These are phyloP conservation scores for Cnidoscolus chayamansa DNA, from an alignment of 441 rosid genomes.

Conservation along the genomic window DNA sequence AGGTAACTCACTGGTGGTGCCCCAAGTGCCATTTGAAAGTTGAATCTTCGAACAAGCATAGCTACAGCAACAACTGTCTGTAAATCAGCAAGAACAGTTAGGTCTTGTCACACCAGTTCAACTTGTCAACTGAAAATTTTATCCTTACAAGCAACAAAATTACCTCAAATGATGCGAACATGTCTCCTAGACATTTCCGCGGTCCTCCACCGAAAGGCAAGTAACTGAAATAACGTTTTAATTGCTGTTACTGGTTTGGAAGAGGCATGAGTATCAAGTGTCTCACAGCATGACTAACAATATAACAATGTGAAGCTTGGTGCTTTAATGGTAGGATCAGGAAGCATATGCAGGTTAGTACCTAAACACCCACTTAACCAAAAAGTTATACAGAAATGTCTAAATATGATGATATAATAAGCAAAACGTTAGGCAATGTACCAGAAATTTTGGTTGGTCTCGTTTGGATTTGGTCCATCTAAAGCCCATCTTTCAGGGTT, in stretches of 20 bases:
- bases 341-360: no score
- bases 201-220: slow-evolving; percentile 99
- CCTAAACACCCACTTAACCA: no score
- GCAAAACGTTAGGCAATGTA: slow-evolving; percentile 20
- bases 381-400: not conserved
- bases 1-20: slow-evolving; percentile 75
- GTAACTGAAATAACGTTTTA: slow-evolving; percentile 50
- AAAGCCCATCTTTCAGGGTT: slow-evolving; percentile 98
- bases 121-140: not conserved
- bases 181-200: slow-evolving; percentile 92
- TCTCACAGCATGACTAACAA: no score
- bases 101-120: not conserved
- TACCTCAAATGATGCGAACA: slow-evolving; percentile 97
- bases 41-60: slow-evolving; percentile 76
- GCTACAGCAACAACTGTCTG: slow-evolving; percentile 87
- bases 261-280: not conserved
- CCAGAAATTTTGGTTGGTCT: slow-evolving; percentile 95
- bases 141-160: not conserved
- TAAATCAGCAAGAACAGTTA: slow-evolving; percentile 14
- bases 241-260: slow-evolving; percentile 9
- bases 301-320: no score
- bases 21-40: slow-evolving; percentile 76
- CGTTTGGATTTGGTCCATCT: slow-evolving; percentile 95
- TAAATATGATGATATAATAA: not conserved
- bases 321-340: no score